These are phyloP conservation scores for Lyophyllum shimeji DNA, from an alignment of 768 basidiomycete species.

Conservation along the genomic window DNA sequence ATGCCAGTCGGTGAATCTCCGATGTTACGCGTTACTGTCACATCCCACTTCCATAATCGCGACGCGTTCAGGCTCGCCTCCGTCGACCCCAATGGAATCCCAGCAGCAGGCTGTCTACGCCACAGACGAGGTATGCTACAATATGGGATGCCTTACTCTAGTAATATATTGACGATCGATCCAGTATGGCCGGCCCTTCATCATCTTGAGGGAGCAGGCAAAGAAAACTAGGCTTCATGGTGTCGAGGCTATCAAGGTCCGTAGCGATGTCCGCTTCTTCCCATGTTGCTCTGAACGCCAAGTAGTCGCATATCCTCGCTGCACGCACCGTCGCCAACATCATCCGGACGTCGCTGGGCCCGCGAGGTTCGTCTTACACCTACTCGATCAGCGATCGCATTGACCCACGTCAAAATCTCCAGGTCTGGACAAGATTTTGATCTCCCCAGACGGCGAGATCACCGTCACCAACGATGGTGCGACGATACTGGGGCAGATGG, in stretches of 20 bases:
- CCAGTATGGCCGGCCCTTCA: constrained; percentile 95
- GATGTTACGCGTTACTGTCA: constrained; percentile 33
- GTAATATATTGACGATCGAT: constrained; percentile 13
- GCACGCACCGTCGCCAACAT: constrained; percentile 94
- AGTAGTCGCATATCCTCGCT: constrained; percentile 91
- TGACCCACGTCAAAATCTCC: constrained; percentile 6
- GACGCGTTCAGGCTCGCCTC: constrained; percentile 26
- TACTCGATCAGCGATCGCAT: constrained; percentile 1
- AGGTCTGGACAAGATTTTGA: constrained; percentile 95
- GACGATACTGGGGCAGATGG: constrained; percentile 97
- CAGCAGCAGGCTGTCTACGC: constrained; percentile 74
- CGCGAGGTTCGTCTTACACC: constrained; percentile 61
- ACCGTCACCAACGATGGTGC: constrained; percentile 99
- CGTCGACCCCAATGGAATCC: constrained; percentile 34
- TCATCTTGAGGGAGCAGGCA: constrained; percentile 91
- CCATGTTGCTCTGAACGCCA: constrained; percentile 8
- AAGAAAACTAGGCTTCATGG: constrained; percentile 93
- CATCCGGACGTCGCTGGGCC: constrained; percentile 91
- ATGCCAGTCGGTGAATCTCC: constrained; percentile 28
- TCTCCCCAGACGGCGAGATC: constrained; percentile 96
- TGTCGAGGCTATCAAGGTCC: constrained; percentile 91
- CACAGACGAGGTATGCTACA: constrained; percentile 70
- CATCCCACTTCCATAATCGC: constrained; percentile 27
- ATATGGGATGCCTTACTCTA: not conserved
- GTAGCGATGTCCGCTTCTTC: constrained; percentile 11